Conservation (phyloP, 208 protist genomes). For the Leptomonas pyrrhocoris region DNA sequence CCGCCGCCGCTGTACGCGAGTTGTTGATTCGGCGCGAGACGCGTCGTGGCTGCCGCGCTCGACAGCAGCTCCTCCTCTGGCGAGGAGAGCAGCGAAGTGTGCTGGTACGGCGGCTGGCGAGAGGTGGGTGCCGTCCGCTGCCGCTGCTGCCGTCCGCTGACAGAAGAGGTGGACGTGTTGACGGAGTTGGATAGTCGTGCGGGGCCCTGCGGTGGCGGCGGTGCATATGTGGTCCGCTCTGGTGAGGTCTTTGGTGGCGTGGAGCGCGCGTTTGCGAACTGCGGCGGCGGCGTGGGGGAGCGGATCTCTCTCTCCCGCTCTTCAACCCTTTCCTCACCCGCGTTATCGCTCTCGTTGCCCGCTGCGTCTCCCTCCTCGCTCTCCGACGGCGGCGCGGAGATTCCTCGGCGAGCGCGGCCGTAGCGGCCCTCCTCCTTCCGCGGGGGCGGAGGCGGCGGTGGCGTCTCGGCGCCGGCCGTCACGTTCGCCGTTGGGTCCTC, state of each 20-base stretch:
- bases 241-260: background rate
- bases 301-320: background rate
- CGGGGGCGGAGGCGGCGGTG: slow-evolving; percentile 11
- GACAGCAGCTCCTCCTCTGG: slow-evolving; percentile 9
- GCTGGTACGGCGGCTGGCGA: background rate
- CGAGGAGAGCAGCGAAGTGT: slow-evolving; percentile 1
- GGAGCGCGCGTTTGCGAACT: background rate
- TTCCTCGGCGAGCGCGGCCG: background rate
- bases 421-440: slow-evolving; percentile 18
- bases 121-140: background rate
- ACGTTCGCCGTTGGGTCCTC: slow-evolving; percentile 45
- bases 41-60: slow-evolving; percentile 15
- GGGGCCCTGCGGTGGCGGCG: background rate
- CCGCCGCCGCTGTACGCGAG: slow-evolving; percentile 32
- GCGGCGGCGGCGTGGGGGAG: background rate
- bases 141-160: background rate
- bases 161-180: background rate
- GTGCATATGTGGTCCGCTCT: background rate
- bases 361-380: background rate
- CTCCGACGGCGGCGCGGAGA: background rate
- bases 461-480: slow-evolving; percentile 12
- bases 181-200: background rate
- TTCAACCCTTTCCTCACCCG: background rate
- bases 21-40: slow-evolving; percentile 18
- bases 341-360: background rate